Percentiles rank a stretch among this genome's conserved stretches.
Evolutionary conservation across 2,329 filamentous ascomycete species (phyloP).

Genomic region (Ceratocystis smalleyi): DNA sequence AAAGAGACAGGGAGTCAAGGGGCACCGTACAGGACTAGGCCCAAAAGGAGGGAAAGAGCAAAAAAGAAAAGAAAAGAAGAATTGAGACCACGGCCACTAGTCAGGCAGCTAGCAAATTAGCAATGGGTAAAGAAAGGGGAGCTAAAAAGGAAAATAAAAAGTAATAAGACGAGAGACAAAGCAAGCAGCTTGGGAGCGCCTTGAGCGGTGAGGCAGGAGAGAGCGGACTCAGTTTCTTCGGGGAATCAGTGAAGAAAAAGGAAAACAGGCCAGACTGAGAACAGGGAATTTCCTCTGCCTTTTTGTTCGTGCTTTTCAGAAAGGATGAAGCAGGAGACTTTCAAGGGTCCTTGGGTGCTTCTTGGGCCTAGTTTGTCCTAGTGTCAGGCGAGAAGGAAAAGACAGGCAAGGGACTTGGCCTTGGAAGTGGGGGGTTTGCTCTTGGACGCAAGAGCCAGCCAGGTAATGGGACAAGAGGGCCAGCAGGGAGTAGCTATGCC

Average conservation of each 20-base stretch:
- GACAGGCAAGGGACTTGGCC: constrained; percentile 3
- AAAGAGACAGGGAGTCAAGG: background rate
- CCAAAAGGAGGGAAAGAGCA: constrained; percentile 8
- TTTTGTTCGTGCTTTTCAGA: background rate
- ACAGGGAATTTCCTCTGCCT: background rate
- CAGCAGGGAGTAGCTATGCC: background rate
- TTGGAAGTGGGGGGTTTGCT: constrained; percentile 1
- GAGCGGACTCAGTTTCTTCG: background rate
- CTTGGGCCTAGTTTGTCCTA: constrained; percentile 1
- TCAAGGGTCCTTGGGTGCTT: background rate
- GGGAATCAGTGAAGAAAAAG: background rate
- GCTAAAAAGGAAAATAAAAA: constrained; percentile 1
- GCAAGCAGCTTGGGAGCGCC: constrained; percentile 3
- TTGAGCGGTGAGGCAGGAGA: constrained; percentile 12
- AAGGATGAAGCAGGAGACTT: background rate
- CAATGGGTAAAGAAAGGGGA: constrained; percentile 3
- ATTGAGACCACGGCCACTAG: background rate
- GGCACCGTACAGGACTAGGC: background rate
- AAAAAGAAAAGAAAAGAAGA: constrained; percentile 14
- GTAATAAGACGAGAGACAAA: constrained; percentile 1
- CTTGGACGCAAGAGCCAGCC: background rate
- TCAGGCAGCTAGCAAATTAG: background rate
- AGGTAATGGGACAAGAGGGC: background rate
- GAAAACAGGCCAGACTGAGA: background rate
- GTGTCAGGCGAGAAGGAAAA: constrained; percentile 1